Base-by-base conservation (phyloP, 75 land plant genomes). In the Chamaecyparis obtusa region DNA sequence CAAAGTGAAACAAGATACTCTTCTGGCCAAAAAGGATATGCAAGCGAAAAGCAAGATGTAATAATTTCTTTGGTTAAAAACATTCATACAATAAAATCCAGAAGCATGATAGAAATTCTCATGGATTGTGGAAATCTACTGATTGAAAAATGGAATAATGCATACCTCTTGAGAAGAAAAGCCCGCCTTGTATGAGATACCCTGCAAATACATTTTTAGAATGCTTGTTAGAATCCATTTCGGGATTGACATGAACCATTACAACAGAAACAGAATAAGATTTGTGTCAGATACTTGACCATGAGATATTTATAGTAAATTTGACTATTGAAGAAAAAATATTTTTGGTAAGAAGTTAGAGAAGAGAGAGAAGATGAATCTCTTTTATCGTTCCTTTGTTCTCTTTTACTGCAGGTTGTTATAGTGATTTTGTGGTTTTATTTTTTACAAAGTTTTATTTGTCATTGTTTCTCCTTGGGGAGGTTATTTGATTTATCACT, bases 91-190 rank as follows among this genome's bases (percentile, higher is more conserved):
- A 39, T 39, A 1, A 39, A 39, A 39, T 39, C 41, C 41, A 39
- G 41, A 39, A 39, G 41, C 41, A 39, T 2, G 2, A 39, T 39
- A 39, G 41, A 39, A 39, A 39, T 39, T 39, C 41, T 39, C 41
- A 39, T 39, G 41, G 41, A 2, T 39, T 39, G 41, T 39, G 41
- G 41, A 39, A 39, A 39, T 39, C 1, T 39, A 39, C 41, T 2
- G 2, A 39, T 39, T 39, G 41, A 39, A 39, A 39, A 39, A 79
- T 79, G 83, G 3, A 79, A 2, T 9, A 71, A 71, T 41, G 48
- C 37, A 37, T 24, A 80, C 83, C 83, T 80, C 46, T 80, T 80
- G 83, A 80, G 48, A 80, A 80, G 30, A 80, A 80, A 80, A 39
- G 24, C 4, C 48, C 27, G 16, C 83, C 48, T 43, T 80, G 48